phyloP scores from a whole-genome alignment of 305 asterid genomes.

The Fraxinus floribunda region DNA sequence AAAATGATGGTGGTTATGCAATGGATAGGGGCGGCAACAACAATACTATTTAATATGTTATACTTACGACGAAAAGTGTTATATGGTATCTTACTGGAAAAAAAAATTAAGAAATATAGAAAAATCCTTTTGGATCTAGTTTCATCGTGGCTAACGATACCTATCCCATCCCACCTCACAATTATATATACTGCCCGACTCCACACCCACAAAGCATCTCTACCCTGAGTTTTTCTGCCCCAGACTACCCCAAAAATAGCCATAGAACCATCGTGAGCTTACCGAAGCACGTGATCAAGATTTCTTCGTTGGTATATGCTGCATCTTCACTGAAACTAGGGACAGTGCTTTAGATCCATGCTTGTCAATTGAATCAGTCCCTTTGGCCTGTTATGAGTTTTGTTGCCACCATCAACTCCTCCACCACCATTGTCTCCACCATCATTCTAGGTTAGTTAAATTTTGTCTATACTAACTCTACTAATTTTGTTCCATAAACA shows the following conservation, averaged over 20 bases:
- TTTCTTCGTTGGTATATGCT: slow-evolving; percentile 31
- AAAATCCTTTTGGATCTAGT: slow-evolving; percentile 36
- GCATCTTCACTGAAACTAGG: background rate
- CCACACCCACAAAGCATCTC: background rate
- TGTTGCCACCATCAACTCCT: too few relatives aligned
- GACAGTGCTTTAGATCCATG: too few relatives aligned
- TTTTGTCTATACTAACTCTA: too few relatives aligned
- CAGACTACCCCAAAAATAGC: background rate
- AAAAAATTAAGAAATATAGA: slow-evolving; percentile 2
- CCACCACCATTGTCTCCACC: too few relatives aligned
- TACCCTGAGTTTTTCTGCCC: background rate
- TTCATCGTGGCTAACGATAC: slow-evolving; percentile 35
- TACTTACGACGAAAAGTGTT: background rate
- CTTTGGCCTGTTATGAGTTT: too few relatives aligned
- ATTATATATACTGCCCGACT: background rate
- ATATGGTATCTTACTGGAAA: too few relatives aligned
- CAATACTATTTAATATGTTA: too few relatives aligned
- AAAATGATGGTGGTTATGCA: too few relatives aligned
- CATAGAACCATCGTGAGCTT: slow-evolving; percentile 42
- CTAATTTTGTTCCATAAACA: background rate
- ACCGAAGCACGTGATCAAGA: slow-evolving; percentile 47
- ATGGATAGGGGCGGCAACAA: too few relatives aligned
- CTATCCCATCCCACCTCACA: background rate
- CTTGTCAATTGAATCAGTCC: too few relatives aligned
- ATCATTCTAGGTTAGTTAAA: too few relatives aligned